Conservation (phyloP, 495 filamentous ascomycete species). For the Aspergillus ostianus region DNA sequence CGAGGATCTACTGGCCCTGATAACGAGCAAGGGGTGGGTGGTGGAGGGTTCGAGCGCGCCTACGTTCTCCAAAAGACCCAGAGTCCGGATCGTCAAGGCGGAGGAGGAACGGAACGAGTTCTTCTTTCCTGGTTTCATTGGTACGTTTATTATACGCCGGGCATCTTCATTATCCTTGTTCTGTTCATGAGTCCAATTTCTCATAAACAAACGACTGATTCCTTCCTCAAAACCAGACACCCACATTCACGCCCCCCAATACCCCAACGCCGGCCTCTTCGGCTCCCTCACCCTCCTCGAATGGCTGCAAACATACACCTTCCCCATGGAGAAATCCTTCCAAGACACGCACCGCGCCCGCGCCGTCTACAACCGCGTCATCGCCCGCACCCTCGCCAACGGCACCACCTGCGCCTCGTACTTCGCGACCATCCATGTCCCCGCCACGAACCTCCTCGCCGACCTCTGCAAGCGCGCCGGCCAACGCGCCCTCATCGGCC, state of each 20-base stretch:
- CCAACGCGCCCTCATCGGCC: conserved; percentile 86
- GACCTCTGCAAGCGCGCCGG: conserved; percentile 71
- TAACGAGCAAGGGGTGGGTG: conserved; percentile 46
- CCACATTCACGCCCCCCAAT: conserved; percentile 91
- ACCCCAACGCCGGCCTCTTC: conserved; percentile 89
- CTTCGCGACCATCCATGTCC: conserved; percentile 82
- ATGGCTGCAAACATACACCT: conserved; percentile 95
- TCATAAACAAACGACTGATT: conserved; percentile 4
- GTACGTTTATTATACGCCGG: conserved; percentile 33
- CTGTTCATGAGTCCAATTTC: too few relatives aligned
- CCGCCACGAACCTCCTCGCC: conserved; percentile 83
- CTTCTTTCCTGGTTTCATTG: conserved; percentile 94
- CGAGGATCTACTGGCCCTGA: conserved; percentile 38
- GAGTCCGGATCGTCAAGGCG: conserved; percentile 28
- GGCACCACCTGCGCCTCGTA: conserved; percentile 91
- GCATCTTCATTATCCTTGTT: too few relatives aligned
- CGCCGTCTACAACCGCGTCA: conserved; percentile 67
- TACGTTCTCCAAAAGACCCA: conserved; percentile 1
- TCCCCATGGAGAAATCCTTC: conserved; percentile 81
- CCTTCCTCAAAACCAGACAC: conserved; percentile 58
- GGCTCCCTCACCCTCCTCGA: conserved; percentile 83
- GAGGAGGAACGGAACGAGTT: conserved; percentile 54
- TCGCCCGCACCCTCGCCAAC: conserved; percentile 76
- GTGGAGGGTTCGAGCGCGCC: conserved; percentile 10
- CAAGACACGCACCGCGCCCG: conserved; percentile 38